A percentile compares a stretch with the other conserved stretches of the same genome.
Conservation (phyloP, 352 stramenopile genomes). For the Plasmopara halstedii region DNA sequence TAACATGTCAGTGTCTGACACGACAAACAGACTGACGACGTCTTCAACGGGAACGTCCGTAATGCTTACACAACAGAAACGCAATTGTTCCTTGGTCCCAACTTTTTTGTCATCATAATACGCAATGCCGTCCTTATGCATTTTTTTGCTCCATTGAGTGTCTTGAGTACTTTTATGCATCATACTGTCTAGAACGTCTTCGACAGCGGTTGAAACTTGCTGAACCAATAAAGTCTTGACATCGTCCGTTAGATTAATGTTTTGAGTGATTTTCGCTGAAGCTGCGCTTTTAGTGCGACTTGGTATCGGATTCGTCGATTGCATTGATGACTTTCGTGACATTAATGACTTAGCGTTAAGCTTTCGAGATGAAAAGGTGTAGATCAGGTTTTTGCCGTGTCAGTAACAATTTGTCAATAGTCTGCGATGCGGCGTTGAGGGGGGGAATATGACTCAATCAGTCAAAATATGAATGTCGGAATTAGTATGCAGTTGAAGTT, state of each 20-base stretch:
- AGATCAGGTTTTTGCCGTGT: too few species aligned
- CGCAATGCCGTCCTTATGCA: conserved; percentile 28
- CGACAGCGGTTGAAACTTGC: conserved; percentile 22
- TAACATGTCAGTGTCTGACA: conserved; percentile 27
- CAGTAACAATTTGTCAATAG: too few species aligned
- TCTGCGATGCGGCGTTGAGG: too few species aligned
- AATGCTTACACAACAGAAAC: conserved; percentile 30
- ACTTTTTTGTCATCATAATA: conserved; percentile 32
- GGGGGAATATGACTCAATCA: too few species aligned
- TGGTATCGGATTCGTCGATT: conserved; percentile 11
- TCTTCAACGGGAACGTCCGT: conserved; percentile 30
- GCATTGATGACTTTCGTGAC: conserved; percentile 3
- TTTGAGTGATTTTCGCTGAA: conserved; percentile 4
- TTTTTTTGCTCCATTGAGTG: conserved; percentile 20
- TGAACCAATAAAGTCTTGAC: conserved; percentile 21
- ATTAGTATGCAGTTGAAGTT: too few species aligned
- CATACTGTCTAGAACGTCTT: conserved; percentile 33
- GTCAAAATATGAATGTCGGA: too few species aligned
- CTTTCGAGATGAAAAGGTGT: too few species aligned
- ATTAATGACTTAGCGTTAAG: too few species aligned
- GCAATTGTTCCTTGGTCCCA: conserved; percentile 21
- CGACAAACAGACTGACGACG: conserved; percentile 28
- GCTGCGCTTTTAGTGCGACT: conserved; percentile 13
- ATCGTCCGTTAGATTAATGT: conserved; percentile 16
- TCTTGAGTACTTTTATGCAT: conserved; percentile 22